A percentile compares a stretch with the other conserved stretches of the same genome.
phyloP scores from a whole-genome alignment of 1,139 yeast species.

The Scheffersomyces cryptocercus region DNA sequence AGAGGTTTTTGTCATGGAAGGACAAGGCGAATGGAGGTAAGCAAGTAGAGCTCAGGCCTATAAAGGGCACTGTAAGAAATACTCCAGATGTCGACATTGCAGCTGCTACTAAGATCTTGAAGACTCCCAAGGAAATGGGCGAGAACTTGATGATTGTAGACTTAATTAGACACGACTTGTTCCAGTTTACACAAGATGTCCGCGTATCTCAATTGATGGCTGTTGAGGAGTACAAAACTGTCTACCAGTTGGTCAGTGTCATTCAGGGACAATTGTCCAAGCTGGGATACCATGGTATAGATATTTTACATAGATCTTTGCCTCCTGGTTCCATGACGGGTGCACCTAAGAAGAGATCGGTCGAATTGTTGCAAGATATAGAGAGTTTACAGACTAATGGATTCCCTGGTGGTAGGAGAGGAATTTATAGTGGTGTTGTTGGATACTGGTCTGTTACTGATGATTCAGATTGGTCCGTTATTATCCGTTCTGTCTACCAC shows the following conservation, averaged over 20 bases:
- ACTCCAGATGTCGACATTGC: slow-evolving; percentile 50
- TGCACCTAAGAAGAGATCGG: slow-evolving; percentile 94
- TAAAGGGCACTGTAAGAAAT: slow-evolving; percentile 90
- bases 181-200: slow-evolving; percentile 67
- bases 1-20: slow-evolving; percentile 84
- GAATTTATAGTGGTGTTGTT: slow-evolving; percentile 89
- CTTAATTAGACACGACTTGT: slow-evolving; percentile 87
- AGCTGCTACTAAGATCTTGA: slow-evolving; percentile 63
- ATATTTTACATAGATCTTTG: slow-evolving; percentile 70
- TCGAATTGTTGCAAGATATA: slow-evolving; percentile 69
- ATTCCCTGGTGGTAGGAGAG: slow-evolving; percentile 58
- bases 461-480: slow-evolving; percentile 94
- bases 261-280: slow-evolving; percentile 62
- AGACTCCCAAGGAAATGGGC: slow-evolving; percentile 91
- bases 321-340: slow-evolving; percentile 99
- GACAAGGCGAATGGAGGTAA: slow-evolving; percentile 29
- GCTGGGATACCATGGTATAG: slow-evolving; percentile 64
- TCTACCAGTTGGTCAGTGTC: slow-evolving; percentile 88
- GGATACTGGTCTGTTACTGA: slow-evolving; percentile 95
- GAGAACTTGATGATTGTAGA: slow-evolving; percentile 98
- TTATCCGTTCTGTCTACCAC: slow-evolving; percentile 79
- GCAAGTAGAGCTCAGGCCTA: slow-evolving; percentile 82
- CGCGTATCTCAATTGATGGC: slow-evolving; percentile 78
- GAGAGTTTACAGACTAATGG: slow-evolving; percentile 44
- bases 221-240: slow-evolving; percentile 90